Evolutionary conservation across 257 asterid genomes (phyloP).

Genomic region (Salvia miltiorrhiza): DNA sequence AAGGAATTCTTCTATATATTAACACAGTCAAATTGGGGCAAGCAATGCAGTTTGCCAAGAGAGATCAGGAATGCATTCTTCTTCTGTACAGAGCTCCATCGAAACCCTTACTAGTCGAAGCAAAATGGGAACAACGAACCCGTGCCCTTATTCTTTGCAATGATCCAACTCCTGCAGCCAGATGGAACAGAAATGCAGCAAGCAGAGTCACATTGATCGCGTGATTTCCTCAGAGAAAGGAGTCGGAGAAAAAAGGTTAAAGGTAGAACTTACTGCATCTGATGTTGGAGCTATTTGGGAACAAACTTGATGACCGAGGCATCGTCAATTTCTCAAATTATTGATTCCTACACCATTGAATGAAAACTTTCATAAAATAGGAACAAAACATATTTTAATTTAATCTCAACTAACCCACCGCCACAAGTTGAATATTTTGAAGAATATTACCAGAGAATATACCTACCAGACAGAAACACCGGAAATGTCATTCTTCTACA

Average conservation of each 20-base stretch:
- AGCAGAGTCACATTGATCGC: background rate
- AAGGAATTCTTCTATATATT: background rate
- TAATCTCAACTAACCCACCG: background rate
- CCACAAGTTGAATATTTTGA: too few species aligned
- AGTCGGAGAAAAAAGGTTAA: background rate
- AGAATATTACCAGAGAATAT: background rate
- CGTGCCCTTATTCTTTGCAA: background rate
- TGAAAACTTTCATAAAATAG: background rate
- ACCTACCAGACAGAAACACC: conserved; percentile 13
- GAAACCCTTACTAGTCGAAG: background rate
- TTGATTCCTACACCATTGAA: conserved; percentile 12
- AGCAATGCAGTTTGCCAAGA: background rate
- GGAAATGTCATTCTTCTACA: conserved; percentile 12
- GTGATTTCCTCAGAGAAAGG: background rate
- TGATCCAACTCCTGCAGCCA: conserved; percentile 1
- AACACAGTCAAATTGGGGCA: background rate
- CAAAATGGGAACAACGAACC: background rate
- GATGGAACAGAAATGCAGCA: too few species aligned
- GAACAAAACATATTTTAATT: background rate
- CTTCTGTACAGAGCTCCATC: background rate
- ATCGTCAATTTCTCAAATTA: background rate
- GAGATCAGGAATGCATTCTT: background rate
- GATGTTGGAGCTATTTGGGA: background rate
- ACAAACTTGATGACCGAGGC: conserved; percentile 14
- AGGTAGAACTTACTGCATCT: conserved; percentile 22